Base-by-base conservation (phyloP, 441 rosid genomes). In the Breynia disticha region DNA sequence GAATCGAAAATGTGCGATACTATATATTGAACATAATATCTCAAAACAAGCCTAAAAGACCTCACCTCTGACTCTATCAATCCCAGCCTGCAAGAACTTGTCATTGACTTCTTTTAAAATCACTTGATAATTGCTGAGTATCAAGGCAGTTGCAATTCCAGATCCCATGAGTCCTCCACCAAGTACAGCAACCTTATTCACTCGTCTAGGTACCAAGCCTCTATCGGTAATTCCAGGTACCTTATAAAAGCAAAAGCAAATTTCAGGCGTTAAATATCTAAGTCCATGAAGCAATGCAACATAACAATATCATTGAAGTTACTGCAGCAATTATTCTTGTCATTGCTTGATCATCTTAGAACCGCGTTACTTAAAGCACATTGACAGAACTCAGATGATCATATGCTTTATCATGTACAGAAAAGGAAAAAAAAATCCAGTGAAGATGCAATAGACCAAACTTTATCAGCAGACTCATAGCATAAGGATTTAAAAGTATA, bases 131-230 rank as follows among this genome's bases (percentile, higher is more conserved):
- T 81, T 84, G 69, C 95, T 76, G 59, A 82, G 90, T 55, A 93
- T 67, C 72, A 93, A 69, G 7, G 97, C 87, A 19, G 96, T 93
- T 50, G 96, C 96, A 62, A 93, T 93, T 66, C 98, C 98, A 50
- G 97, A 93, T 64, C 98, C 98, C 98, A 93, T 93, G 35, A 88
- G 76, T 64, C 98, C 98, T 46, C 98, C 98, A 22, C 98, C 98
- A 57, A 93, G 79, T 50, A 93, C 75, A 55, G 98, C 98, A 70
- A 93, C 86, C 68, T 81, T 89, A 14, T 70, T 86, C 67, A 81
- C 79, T 66, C 51, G 76, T 70, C 96, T 79, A 4, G 98, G 97
- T 50, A 39, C 72, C 72, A 88, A 64, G 55, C 97, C 95, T 46
- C 63, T 74, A 70, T 93, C 90, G 59, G 97, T 86, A 56, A 93